Evolutionary conservation across 2,329 filamentous ascomycete species (phyloP).

Genomic region (Trichophyton benhamiae): DNA sequence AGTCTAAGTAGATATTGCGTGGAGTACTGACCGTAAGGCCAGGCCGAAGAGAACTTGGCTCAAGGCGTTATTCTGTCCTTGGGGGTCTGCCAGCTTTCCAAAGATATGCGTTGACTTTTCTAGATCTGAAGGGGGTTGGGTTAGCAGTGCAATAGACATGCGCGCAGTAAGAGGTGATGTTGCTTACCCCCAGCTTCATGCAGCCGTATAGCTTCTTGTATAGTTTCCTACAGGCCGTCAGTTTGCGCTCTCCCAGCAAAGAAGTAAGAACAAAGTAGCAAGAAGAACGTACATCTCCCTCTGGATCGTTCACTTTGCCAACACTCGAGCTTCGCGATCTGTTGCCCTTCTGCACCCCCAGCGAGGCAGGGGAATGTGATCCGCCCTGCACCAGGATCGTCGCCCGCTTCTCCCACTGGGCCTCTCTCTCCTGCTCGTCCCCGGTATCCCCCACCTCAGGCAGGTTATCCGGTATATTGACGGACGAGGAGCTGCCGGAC

Average conservation of each 20-base stretch:
- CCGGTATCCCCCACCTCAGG: constrained; percentile 53
- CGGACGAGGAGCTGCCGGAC: constrained; percentile 46
- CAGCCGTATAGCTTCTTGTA: constrained; percentile 88
- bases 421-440: constrained; percentile 47
- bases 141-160: no score
- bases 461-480: constrained; percentile 65
- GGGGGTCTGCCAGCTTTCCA: constrained; percentile 65
- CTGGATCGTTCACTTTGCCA: constrained; percentile 20
- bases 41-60: constrained; percentile 94
- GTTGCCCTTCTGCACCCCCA: neutral
- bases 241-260: neutral
- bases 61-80: constrained; percentile 78
- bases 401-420: constrained; percentile 83
- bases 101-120: constrained; percentile 75
- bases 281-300: constrained; percentile 25
- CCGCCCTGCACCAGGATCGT: constrained; percentile 66
- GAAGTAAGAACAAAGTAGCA: neutral
- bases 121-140: constrained; percentile 40
- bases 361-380: neutral
- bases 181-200: constrained; percentile 62
- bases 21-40: constrained; percentile 57
- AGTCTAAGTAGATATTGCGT: neutral
- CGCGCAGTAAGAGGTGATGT: no score
- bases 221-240: constrained; percentile 40
- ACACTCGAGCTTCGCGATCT: constrained; percentile 24